A percentile compares a stretch with the other conserved stretches of the same genome.
phyloP scores from a whole-genome alignment of 1,284 basidiomycete species.

The Leccinum angustisporum region DNA sequence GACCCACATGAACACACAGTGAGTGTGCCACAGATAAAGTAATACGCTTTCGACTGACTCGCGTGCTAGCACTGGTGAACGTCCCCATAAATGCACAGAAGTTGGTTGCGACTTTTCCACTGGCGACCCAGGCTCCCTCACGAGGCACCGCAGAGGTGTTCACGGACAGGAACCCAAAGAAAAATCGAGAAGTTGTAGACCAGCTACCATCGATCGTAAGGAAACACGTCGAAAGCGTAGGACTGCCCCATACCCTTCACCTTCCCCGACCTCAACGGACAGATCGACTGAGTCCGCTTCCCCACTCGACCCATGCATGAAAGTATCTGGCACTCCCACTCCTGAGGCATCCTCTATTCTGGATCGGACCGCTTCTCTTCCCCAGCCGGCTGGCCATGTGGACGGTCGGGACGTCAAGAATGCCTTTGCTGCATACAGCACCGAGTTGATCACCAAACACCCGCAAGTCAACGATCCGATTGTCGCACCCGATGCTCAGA shows the following conservation, averaged over 20 bases:
- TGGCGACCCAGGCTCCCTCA: slow-evolving; percentile 33
- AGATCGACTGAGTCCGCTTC: background rate
- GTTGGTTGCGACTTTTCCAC: slow-evolving; percentile 23
- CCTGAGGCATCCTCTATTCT: background rate
- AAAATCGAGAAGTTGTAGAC: background rate
- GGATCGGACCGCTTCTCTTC: background rate
- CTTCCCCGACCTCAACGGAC: background rate
- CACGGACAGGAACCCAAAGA: slow-evolving; percentile 20
- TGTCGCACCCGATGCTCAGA: background rate
- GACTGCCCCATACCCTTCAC: background rate
- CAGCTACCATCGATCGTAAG: background rate
- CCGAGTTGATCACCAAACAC: background rate
- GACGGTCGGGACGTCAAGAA: background rate
- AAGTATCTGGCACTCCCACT: background rate
- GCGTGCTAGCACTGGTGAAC: slow-evolving; percentile 13
- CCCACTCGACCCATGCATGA: background rate
- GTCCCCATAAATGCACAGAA: slow-evolving; percentile 23
- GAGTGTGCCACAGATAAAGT: slow-evolving; percentile 1
- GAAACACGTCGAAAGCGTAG: background rate
- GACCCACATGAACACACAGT: slow-evolving; percentile 32
- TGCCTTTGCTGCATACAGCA: background rate
- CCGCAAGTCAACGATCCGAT: background rate
- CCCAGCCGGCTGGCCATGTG: background rate
- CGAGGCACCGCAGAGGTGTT: slow-evolving; percentile 24
- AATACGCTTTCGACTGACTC: slow-evolving; percentile 3